phyloP scores from a whole-genome alignment of 495 filamentous ascomycete species.

The Penicillium desertorum region DNA sequence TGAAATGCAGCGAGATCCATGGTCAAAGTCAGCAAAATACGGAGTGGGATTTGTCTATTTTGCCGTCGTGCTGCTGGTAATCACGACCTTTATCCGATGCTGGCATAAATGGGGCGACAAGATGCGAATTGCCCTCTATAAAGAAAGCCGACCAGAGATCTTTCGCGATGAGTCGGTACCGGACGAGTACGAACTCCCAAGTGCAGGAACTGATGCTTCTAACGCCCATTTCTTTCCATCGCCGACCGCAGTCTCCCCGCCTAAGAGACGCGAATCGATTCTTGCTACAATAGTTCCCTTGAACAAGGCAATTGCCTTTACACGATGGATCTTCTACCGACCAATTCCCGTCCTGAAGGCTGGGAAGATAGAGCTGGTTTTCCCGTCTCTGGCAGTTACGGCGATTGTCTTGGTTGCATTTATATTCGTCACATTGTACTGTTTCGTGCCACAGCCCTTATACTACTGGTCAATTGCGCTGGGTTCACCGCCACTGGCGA shows the following conservation, averaged over 20 bases:
- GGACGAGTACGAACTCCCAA: slow-evolving; percentile 65
- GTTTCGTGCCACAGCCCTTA: slow-evolving; percentile 78
- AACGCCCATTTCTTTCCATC: slow-evolving; percentile 72
- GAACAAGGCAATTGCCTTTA: slow-evolving; percentile 73
- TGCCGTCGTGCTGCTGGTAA: slow-evolving; percentile 64
- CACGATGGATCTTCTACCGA: slow-evolving; percentile 82
- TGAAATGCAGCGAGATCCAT: slow-evolving; percentile 76
- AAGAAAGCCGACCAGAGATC: slow-evolving; percentile 62
- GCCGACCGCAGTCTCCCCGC: slow-evolving; percentile 45
- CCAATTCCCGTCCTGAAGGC: slow-evolving; percentile 69
- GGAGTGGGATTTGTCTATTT: slow-evolving; percentile 88
- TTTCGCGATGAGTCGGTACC: slow-evolving; percentile 56
- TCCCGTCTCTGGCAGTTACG: slow-evolving; percentile 72
- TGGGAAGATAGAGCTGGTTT: slow-evolving; percentile 62
- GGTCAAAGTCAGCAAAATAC: slow-evolving; percentile 79
- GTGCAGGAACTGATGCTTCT: slow-evolving; percentile 64
- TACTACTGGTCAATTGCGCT: slow-evolving; percentile 79
- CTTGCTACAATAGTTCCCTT: slow-evolving; percentile 67
- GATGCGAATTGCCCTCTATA: slow-evolving; percentile 78
- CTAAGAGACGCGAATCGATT: slow-evolving; percentile 59
- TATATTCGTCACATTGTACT: slow-evolving; percentile 74
- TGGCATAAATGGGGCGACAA: slow-evolving; percentile 89
- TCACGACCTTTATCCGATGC: slow-evolving; percentile 63
- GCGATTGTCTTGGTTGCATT: slow-evolving; percentile 62
- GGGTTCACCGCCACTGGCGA: slow-evolving; percentile 86